Base-by-base conservation (phyloP, 2,329 filamentous ascomycete genomes). In the Elsinoe fawcettii region DNA sequence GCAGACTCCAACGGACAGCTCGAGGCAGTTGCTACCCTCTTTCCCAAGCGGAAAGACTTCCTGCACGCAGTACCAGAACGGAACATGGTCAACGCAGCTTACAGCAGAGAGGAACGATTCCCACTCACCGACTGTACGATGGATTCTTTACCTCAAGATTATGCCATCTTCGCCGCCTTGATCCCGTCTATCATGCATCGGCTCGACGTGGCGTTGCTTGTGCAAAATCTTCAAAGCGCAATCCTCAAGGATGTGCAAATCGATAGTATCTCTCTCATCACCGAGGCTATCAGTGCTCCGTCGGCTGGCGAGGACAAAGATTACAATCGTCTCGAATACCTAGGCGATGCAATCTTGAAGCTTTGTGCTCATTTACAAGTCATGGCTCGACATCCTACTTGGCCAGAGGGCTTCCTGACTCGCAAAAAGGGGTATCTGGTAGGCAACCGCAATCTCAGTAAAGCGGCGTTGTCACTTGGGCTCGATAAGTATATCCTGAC, bases 271-370 rank as follows among this genome's bases (percentile, higher is more conserved):
- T 70, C 73, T 0, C 72, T 86, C 32, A 66, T 95, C 0, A 67
- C 83, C 1, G 84, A 82, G 8, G 90, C 91, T 1, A 85, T 95
- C 51, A 87, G 80, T 53, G 76, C 88, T 0, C 81, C 84, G 0
- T 76, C 76, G 1, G 83, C 88, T 0, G 66, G 70, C 2, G 82
- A 84, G 49, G 68, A 73, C 1, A 78, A 77, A 0, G 80, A 96
- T 62, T 96, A 96, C 66, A 87, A 97, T 64, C 78, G 87, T 2
- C 74, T 95, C 0, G 93, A 97, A 67, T 95, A 95, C 63, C 73
- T 96, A 0, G 93, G 93, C 0, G 92, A 97, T 65, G 84, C 83
- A 0, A 76, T 95, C 1, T 76, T 97, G 36, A 97, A 97, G 65
- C 81, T 86, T 58, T 82, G 81, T 47, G 78, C 86, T 0, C 82